Base-by-base conservation (phyloP, 306 rosid species). In the Arachis hypogaea region DNA sequence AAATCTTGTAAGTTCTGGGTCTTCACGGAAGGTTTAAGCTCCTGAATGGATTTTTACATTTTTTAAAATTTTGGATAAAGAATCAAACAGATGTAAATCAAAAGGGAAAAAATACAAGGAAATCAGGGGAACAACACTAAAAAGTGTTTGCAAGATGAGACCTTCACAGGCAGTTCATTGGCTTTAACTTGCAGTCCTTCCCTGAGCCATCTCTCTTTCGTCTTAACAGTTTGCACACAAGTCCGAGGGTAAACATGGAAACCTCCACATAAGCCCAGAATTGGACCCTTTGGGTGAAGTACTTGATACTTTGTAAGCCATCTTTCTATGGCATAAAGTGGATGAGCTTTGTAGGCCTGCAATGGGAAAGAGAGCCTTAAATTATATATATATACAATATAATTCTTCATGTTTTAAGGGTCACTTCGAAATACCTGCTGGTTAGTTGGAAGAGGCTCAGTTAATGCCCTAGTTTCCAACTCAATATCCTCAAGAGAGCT, bases 381-480 rank as follows among this genome's bases (percentile, higher is more conserved):
- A 18, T 50, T 49, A 44, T 59, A 60, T 36, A 59, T 76, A 56
- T 71, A 62, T 33, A 22, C 47, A 47, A 78, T 70, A 66, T 70
- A 47, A 57, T 54, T 42, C 58, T 58, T 62, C 50, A 41, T 66
- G 77, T 74, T 69, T 29, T 73, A 9, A 71, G 73, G 74, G 59
- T 41, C 62, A 63, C 77, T 62, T 62, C 42, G 67, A 79, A 75
- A 66, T 60, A 91, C 97, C 97, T 88, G 97, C 77, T 93, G 98
- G 81, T 93, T 93, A 43, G 97, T 89, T 69, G 98, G 98, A 82
- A 93, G 97, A 78, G 97, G 94, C 82, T 93, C 98, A n/a, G 98
- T 93, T 68, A 91, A 86, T 80, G 97, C 96, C 82, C 94, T 84
- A 68, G 97, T 91, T 89, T 93, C 94, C 75, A 93, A 91, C 77